Evolutionary conservation across 305 asterid genomes (phyloP).

Genomic region (Caryopteris hybrid): DNA sequence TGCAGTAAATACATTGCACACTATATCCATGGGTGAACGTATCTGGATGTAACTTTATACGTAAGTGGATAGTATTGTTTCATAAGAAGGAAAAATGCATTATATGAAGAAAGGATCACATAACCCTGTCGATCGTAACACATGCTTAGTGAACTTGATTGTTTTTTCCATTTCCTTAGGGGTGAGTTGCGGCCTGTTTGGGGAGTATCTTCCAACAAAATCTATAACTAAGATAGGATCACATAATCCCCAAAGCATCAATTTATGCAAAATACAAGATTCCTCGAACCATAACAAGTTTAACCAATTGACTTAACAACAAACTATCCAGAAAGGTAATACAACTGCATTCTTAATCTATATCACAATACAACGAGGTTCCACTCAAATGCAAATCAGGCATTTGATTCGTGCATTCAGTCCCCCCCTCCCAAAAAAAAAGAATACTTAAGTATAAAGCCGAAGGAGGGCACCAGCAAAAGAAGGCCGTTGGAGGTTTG

Average conservation of each 20-base stretch:
- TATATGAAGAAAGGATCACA: neutral
- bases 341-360: too few species aligned
- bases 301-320: neutral
- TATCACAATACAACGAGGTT: too few species aligned
- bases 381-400: too few species aligned
- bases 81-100: neutral
- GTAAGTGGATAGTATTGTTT: neutral
- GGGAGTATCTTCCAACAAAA: neutral
- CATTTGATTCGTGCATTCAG: too few species aligned
- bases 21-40: neutral
- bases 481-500: slow-evolving; percentile 76
- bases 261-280: too few species aligned
- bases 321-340: neutral
- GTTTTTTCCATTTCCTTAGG: neutral
- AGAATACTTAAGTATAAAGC: too few species aligned
- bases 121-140: neutral
- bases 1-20: neutral
- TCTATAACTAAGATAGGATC: neutral
- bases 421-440: too few species aligned
- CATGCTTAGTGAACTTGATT: neutral
- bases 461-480: slow-evolving; percentile 58
- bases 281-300: neutral
- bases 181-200: neutral
- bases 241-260: neutral
- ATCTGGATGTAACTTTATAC: neutral